These are phyloP conservation scores for Coemansia sp. DNA, from an alignment of 192 early-diverging fungal species.

Conservation along the genomic window DNA sequence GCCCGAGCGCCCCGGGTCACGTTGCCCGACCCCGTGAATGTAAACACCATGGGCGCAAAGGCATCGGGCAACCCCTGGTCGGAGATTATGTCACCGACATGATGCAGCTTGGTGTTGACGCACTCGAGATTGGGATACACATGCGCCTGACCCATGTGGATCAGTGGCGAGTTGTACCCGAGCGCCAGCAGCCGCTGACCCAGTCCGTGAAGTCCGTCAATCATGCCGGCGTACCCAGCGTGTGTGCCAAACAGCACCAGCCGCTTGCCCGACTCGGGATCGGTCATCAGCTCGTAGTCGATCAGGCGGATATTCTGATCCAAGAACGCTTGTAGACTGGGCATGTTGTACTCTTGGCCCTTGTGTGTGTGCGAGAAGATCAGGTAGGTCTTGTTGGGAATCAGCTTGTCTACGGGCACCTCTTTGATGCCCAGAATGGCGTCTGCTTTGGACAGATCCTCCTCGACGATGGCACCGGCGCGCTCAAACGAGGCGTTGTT, in stretches of 20 bases:
- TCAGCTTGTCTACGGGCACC: conserved; percentile 75
- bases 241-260: conserved; percentile 89
- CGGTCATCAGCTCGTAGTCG: conserved; percentile 93
- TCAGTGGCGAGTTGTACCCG: conserved; percentile 93
- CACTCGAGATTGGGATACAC: conserved; percentile 64
- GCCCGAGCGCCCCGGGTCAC: conserved; percentile 87
- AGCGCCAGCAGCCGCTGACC: conserved; percentile 85
- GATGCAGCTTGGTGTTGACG: conserved; percentile 57
- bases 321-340: conserved; percentile 77
- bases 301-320: conserved; percentile 90
- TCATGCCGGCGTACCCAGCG: conserved; percentile 93
- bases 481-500: conserved; percentile 77
- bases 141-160: conserved; percentile 73
- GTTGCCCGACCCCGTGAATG: conserved; percentile 88
- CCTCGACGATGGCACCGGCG: conserved; percentile 78
- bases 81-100: conserved; percentile 74
- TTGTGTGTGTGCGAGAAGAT: conserved; percentile 98
- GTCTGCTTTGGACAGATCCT: conserved; percentile 86
- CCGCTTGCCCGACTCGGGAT: conserved; percentile 63
- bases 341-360: conserved; percentile 93
- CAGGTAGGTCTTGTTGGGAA: conserved; percentile 86
- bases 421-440: conserved; percentile 97
- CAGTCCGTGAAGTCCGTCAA: conserved; percentile 88
- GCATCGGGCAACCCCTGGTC: conserved; percentile 82
- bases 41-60: conserved; percentile 87